Base-by-base conservation (phyloP, 2,329 filamentous ascomycete species). In the Aureobasidium sp. region DNA sequence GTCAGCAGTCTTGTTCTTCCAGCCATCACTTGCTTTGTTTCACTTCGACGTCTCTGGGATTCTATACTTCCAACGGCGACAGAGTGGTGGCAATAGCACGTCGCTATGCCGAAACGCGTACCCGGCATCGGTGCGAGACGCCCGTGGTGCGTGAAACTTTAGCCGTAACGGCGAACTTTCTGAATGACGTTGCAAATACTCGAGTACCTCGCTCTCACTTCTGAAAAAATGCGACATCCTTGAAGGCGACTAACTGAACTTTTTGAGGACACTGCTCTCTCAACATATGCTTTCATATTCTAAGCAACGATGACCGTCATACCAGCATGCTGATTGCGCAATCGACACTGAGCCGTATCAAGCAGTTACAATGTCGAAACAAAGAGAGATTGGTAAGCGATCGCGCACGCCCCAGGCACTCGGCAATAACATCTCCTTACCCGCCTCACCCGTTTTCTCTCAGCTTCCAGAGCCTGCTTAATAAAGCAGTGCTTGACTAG, bases 371-470 rank as follows among this genome's bases (percentile, higher is more conserved):
- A 8, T 8, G 41, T 34, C 36, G 39, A 22, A 57, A 45, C 53
- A 25, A 25, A 57, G 53, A 57, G 27, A 45, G 53, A 58, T 58
- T 58, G 55, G 55, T 58, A 58, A 58, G 55, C 55, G 41, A 22
- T 45, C 41, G 53, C 29, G 53, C 39, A 45, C 39, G 53, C 25
- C 53, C 53, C 53, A 39, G n/a, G 17, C 39, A 36, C 20, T 45
- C 53, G 53, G 53, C 53, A 44, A 22, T 22, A 11, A 5, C n/a
- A 27, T 57, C 15, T 29, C 39, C 39, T 57, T 41, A 57, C 29
- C 27, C 27, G 25, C 45, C 45, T 49, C 27, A 49, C 48, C 36
- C 52, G 53, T 57, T 57, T 56, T 57, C 53, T 57, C 53, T 17
- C 53, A 34, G 25, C 27, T 57, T 57, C 53, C 25, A 57, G 14